Evolutionary conservation across 2,329 filamentous ascomycete species (phyloP).

Genomic region (Ilyonectria destructans): DNA sequence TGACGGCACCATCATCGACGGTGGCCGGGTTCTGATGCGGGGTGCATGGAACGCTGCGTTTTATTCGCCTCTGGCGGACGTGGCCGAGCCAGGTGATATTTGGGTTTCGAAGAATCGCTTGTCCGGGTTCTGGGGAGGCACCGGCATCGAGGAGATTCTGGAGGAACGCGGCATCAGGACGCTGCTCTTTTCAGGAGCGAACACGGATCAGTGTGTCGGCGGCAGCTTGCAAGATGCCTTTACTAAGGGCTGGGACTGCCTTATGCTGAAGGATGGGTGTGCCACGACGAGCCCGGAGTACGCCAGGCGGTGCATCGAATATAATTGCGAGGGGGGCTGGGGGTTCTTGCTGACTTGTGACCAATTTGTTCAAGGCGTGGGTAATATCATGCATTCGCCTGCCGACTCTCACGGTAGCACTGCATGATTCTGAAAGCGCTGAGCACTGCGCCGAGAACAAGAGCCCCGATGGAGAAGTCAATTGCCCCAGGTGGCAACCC

Average conservation of each 20-base stretch:
- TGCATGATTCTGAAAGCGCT: background rate
- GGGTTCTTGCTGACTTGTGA: constrained; percentile 7
- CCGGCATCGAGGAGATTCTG: constrained; percentile 44
- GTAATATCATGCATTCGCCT: too few species aligned
- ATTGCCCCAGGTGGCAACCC: constrained; percentile 8
- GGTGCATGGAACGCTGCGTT: constrained; percentile 72
- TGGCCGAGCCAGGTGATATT: constrained; percentile 49
- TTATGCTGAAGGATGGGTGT: constrained; percentile 24
- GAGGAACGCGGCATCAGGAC: constrained; percentile 59
- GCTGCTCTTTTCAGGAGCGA: constrained; percentile 72
- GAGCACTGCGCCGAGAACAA: background rate
- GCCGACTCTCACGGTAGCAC: too few species aligned
- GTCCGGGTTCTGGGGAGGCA: background rate
- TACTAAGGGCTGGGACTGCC: constrained; percentile 16
- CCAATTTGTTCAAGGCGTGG: too few species aligned
- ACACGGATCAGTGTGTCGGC: constrained; percentile 64
- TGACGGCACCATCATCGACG: constrained; percentile 16
- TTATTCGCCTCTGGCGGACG: constrained; percentile 54
- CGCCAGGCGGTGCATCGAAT: constrained; percentile 17
- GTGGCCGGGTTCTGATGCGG: constrained; percentile 64
- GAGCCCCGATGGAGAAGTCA: constrained; percentile 4
- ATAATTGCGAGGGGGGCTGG: constrained; percentile 10
- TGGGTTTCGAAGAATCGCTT: constrained; percentile 45
- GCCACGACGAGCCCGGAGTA: constrained; percentile 25
- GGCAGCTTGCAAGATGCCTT: constrained; percentile 25